phyloP scores from a whole-genome alignment of 2,329 filamentous ascomycete genomes.

The Neobulgaria alba region DNA sequence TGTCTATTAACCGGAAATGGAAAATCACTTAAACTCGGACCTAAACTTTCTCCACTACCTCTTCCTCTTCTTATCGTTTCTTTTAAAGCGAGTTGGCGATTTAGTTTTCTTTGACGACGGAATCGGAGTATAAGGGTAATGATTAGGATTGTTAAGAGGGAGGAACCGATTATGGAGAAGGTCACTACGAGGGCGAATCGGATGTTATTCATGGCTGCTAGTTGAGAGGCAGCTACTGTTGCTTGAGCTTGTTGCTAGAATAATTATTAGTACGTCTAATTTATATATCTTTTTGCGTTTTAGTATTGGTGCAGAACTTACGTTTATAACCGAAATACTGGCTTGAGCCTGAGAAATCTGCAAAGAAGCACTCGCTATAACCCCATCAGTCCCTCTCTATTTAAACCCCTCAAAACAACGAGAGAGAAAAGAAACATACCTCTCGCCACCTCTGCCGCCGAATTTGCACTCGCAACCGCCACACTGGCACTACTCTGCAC shows the following conservation, averaged over 20 bases:
- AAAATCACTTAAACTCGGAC: not conserved
- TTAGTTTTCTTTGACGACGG: constrained; percentile 4
- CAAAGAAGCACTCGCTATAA: constrained; percentile 10
- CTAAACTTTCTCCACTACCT: not conserved
- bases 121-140: constrained; percentile 11
- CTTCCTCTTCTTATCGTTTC: constrained; percentile 4
- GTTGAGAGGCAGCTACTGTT: constrained; percentile 4
- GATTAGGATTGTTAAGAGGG: constrained; percentile 12
- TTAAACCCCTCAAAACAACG: constrained; percentile 1
- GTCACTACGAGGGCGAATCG: constrained; percentile 15
- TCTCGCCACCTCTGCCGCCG: not conserved
- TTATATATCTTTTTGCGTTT: not conserved
- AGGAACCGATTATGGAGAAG: constrained; percentile 20
- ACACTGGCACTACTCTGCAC: not conserved
- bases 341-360: constrained; percentile 11
- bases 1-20: not conserved
- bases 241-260: constrained; percentile 6
- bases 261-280: not conserved
- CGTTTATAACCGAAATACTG: constrained; percentile 5
- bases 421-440: constrained; percentile 1
- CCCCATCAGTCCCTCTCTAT: not conserved
- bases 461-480: constrained; percentile 1
- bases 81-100: constrained; percentile 9
- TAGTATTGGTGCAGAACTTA: constrained; percentile 3
- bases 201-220: constrained; percentile 9